Evolutionary conservation across 495 filamentous ascomycete genomes (phyloP).

Genomic region (Terfezia boudieri): DNA sequence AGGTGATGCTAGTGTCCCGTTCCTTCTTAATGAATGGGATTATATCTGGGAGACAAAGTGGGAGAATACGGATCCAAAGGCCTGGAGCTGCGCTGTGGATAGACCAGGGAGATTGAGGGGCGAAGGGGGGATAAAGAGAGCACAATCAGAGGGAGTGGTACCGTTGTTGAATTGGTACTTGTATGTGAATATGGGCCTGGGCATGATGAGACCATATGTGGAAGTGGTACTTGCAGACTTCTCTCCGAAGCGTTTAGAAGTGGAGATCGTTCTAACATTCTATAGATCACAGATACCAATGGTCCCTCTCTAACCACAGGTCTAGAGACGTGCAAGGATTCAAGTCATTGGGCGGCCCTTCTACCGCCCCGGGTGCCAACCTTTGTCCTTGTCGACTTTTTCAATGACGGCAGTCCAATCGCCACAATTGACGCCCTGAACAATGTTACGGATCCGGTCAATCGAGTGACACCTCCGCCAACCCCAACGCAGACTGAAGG

Average conservation of each 20-base stretch:
- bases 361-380: constrained; percentile 20
- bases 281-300: background rate
- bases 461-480: background rate
- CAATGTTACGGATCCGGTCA: background rate
- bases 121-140: background rate
- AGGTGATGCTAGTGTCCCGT: constrained; percentile 27
- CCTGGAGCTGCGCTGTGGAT: background rate
- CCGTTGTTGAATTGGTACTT: background rate
- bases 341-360: constrained; percentile 27
- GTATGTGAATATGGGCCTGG: background rate
- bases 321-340: constrained; percentile 25
- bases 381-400: constrained; percentile 47
- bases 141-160: background rate
- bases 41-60: constrained; percentile 53
- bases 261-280: too few relatives aligned
- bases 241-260: too few relatives aligned
- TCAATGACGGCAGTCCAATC: constrained; percentile 36
- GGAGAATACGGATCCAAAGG: constrained; percentile 20
- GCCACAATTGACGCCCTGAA: constrained; percentile 26
- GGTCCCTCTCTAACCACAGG: constrained; percentile 29
- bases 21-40: constrained; percentile 44
- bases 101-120: background rate
- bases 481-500: background rate
- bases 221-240: too few relatives aligned
- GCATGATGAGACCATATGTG: too few relatives aligned